Evolutionary conservation across 495 filamentous ascomycete genomes (phyloP).

Genomic region (Apiosordaria backusii): DNA sequence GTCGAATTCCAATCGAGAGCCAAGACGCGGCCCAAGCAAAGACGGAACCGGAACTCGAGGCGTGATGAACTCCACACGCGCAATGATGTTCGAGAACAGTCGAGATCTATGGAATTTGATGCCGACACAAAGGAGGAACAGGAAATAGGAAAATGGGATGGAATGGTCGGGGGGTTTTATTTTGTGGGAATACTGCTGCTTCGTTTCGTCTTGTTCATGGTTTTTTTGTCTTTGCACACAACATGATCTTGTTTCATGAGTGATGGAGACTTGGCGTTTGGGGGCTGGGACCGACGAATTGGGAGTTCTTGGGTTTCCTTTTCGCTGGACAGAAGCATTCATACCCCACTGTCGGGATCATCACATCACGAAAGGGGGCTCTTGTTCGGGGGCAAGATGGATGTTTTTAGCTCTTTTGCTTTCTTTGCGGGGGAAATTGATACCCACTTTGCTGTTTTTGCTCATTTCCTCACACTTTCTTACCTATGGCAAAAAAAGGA

Average conservation of each 20-base stretch:
- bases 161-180: neutral
- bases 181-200: neutral
- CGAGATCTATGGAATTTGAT: no score
- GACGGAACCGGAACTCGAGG: no score
- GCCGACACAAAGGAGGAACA: no score
- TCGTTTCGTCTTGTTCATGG: neutral
- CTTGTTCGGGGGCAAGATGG: neutral
- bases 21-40: neutral
- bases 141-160: no score
- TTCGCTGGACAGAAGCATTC: no score
- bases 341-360: neutral
- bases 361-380: neutral
- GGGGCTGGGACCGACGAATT: neutral
- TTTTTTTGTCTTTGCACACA: neutral
- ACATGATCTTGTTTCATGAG: neutral
- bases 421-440: neutral
- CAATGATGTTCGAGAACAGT: no score
- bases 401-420: constrained; percentile 3
- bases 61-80: no score
- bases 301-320: neutral
- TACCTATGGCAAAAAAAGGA: neutral
- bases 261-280: neutral
- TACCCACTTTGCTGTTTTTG: neutral
- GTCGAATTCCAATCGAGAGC: neutral
- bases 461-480: neutral